Base-by-base conservation (phyloP, 345 rosid genomes). In the Gossypioides kirkii region DNA sequence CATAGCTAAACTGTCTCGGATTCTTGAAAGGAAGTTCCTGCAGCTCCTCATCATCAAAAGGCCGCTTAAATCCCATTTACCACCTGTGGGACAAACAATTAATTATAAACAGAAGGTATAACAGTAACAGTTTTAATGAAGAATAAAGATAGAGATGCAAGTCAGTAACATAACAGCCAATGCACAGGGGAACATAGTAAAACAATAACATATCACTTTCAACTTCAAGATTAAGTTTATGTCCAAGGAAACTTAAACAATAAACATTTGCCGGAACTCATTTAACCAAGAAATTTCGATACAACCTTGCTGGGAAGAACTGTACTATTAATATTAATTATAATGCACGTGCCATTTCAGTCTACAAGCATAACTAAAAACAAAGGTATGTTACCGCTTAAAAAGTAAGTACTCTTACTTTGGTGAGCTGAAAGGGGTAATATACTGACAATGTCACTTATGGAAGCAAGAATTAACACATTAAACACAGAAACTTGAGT, bases 11-110 rank as follows among this genome's bases (percentile, higher is more conserved):
- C 23, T 72, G 82, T 73, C 87, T 82, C 50, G 77, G 82, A 54
- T 80, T 82, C 88, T 89, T 87, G 74, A 49, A 70, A 56, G 88
- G 47, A 45, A 78, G 64, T 70, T 82, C 84, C 11, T 76, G 76
- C n/a, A 79, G 75, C 46, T 69, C 60, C 52, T 77, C 90, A 60
- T 83, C 84, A 53, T 50, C 61, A 61, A 79, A 80, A 70, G 88
- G 74, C 22, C 94, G 81, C 74, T 89, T 89, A 65, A 71, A 14
- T 36, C 54, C 75, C 36, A 28, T 41, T 2, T 4, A 23, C 22
- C 14, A 69, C n/a, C 72, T 69, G 60, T 0, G 46, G 46, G 25
- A 52, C 60, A 50, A 52, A n/a, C 25, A 69, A 32, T 17, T 17
- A 50, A 69, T 50, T 28, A 66, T 22, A 3, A 65, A 43, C 6